Base-by-base conservation (phyloP, 805 yeast genomes). In the Lachancea waltii region DNA sequence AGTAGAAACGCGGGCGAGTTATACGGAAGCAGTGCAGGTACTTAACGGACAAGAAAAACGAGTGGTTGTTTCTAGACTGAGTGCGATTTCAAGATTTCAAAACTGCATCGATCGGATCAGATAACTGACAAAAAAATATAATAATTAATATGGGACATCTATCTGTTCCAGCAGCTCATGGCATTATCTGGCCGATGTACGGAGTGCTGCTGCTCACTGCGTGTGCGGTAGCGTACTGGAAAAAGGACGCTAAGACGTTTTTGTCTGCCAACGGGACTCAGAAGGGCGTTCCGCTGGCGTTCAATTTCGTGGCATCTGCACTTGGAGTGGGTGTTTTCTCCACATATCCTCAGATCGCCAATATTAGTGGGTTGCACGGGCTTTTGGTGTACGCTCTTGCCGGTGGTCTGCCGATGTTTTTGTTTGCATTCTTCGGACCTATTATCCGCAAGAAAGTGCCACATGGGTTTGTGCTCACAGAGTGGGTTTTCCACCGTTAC, bases 251-350 rank as follows among this genome's bases (percentile, higher is more conserved):
- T 30, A 67, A 70, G 28, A 71, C 77, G 5, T 89, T 84, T 53
- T 62, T 87, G 38, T 71, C 87, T 2, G 79, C 89, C 3, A 85
- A 87, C 62, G 81, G 92, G 9, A 77, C 95, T 1, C 89, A 84
- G 51, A 69, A 69, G 30, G 94, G 86, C 23, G 28, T 85, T 11
- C 95, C 95, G 1, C 65, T 89, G 49, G 83, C 95, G 2, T 68
- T 89, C 43, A 89, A 89, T 59, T 89, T 89, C 57, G 77, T 89
- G 38, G 97, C 97, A 35, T 79, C 94, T 48, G 95, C 95, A 74
- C 69, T 85, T 80, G 96, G 96, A 36, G 82, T 85, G 62, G 96
- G 96, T 60, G 76, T 86, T 38, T 64, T 89, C 25, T 75, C 92
- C 8, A 83, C 96, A 0, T 89, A 85, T 51, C 79, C 95, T 2